These are phyloP conservation scores for Balakata baccata DNA, from an alignment of 345 rosid genomes.

Conservation along the genomic window DNA sequence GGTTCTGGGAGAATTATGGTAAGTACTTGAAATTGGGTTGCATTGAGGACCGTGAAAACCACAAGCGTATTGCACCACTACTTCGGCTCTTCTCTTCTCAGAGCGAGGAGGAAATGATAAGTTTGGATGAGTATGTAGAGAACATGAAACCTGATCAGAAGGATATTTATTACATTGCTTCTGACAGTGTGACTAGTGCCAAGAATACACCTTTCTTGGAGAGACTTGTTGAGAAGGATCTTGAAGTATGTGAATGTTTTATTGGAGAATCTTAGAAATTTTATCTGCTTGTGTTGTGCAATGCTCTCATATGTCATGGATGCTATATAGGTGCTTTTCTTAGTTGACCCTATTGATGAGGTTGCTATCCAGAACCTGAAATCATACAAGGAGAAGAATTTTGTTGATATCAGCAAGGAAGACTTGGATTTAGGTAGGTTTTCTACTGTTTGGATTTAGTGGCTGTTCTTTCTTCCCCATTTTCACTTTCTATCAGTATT, in stretches of 20 bases:
- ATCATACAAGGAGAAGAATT: slow-evolving; percentile 90
- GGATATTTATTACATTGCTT: slow-evolving; percentile 80
- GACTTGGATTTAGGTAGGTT: slow-evolving; percentile 85
- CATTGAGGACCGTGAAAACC: slow-evolving; percentile 94
- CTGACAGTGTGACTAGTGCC: slow-evolving; percentile 87
- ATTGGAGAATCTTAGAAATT: not conserved
- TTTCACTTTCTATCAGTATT: no score
- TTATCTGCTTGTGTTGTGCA: not conserved
- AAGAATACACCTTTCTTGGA: slow-evolving; percentile 94
- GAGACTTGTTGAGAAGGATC: slow-evolving; percentile 76
- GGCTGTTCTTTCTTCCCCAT: no score
- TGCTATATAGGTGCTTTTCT: slow-evolving; percentile 55
- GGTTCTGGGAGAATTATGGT: slow-evolving; percentile 91
- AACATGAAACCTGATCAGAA: slow-evolving; percentile 97
- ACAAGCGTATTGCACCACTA: slow-evolving; percentile 90
- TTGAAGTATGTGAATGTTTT: slow-evolving; percentile 55
- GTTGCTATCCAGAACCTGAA: slow-evolving; percentile 85
- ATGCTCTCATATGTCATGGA: slow-evolving; percentile 5
- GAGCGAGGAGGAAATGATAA: slow-evolving; percentile 86
- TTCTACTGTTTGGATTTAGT: not conserved
- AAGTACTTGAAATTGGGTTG: slow-evolving; percentile 87
- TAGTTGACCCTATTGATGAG: slow-evolving; percentile 95
- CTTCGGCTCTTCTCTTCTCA: slow-evolving; percentile 93
- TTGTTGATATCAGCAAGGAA: slow-evolving; percentile 96
- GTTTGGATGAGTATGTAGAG: slow-evolving; percentile 97